These are phyloP conservation scores for Rhizopogon rudus DNA, from an alignment of 768 basidiomycete species.

Conservation along the genomic window DNA sequence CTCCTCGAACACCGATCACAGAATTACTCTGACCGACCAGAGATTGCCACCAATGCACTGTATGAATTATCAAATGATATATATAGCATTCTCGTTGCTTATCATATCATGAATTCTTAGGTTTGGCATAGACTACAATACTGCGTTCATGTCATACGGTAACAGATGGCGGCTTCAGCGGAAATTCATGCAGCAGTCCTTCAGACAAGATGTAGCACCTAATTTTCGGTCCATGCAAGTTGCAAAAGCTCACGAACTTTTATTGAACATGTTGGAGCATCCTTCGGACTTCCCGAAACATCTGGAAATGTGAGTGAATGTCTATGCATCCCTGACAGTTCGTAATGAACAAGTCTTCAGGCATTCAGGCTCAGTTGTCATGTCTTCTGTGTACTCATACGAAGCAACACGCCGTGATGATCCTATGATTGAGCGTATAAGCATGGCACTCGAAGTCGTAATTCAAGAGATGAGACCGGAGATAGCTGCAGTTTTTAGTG, in stretches of 20 bases:
- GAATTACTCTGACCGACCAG: too few relatives aligned
- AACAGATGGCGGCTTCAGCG: slow-evolving; percentile 14
- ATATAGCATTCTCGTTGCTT: neutral
- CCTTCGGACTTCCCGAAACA: slow-evolving; percentile 7
- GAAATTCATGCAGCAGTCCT: slow-evolving; percentile 15
- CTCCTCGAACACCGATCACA: too few relatives aligned
- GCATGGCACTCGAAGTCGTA: neutral
- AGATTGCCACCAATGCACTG: too few relatives aligned
- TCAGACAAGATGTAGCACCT: slow-evolving; percentile 6
- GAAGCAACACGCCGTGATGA: slow-evolving; percentile 12
- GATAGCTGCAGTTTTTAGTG: slow-evolving; percentile 5
- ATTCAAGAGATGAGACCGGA: slow-evolving; percentile 4
- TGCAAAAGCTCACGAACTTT: slow-evolving; percentile 6
- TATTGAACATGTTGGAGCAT: slow-evolving; percentile 4
- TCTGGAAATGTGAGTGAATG: slow-evolving; percentile 6
- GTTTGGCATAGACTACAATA: slow-evolving; percentile 14
- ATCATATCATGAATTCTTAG: neutral
- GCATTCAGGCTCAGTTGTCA: slow-evolving; percentile 22
- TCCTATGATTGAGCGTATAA: slow-evolving; percentile 8
- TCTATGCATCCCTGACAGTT: neutral
- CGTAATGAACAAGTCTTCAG: slow-evolving; percentile 1
- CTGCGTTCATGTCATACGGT: slow-evolving; percentile 12
- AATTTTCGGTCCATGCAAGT: slow-evolving; percentile 14
- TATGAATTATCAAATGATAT: neutral
- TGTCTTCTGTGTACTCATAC: slow-evolving; percentile 13